These are phyloP conservation scores for Gaillardinia entomophila DNA, from an alignment of 805 yeast species.

Conservation along the genomic window DNA sequence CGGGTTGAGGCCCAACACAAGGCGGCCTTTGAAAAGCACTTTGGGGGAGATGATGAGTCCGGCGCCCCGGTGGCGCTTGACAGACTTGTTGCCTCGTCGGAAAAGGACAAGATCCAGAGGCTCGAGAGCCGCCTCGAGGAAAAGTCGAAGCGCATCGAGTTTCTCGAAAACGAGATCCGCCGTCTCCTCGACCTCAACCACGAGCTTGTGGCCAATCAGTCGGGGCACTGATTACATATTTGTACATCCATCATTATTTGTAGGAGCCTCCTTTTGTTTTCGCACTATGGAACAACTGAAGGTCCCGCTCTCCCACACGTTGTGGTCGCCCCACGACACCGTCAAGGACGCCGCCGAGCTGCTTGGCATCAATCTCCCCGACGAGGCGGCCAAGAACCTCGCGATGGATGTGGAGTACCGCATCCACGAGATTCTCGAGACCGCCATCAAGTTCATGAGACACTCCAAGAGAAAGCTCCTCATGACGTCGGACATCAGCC, in stretches of 20 bases:
- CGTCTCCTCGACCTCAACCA: conserved; percentile 27
- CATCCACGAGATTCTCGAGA: conserved; percentile 90
- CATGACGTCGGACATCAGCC: conserved; percentile 73
- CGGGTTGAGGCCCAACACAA: conserved; percentile 1
- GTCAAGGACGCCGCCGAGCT: conserved; percentile 95
- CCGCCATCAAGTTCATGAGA: conserved; percentile 93
- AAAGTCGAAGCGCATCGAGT: conserved; percentile 15
- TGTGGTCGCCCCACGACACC: conserved; percentile 97
- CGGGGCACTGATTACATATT: conserved; percentile 3
- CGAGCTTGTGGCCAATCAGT: conserved; percentile 8
- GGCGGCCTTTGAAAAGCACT: conserved; percentile 1
- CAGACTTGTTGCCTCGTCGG: not conserved
- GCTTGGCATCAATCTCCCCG: conserved; percentile 77
- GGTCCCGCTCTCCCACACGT: conserved; percentile 72
- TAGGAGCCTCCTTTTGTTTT: not conserved
- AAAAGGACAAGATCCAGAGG: conserved; percentile 7
- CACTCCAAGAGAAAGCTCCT: conserved; percentile 82
- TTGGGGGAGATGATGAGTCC: conserved; percentile 2
- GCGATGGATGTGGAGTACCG: conserved; percentile 99
- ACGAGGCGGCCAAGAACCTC: conserved; percentile 87
- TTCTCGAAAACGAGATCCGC: conserved; percentile 20
- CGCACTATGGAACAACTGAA: conserved; percentile 20
- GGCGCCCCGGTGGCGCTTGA: conserved; percentile 2
- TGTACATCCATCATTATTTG: not conserved
- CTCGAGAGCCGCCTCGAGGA: conserved; percentile 17